Evolutionary conservation across 2,329 filamentous ascomycete genomes (phyloP), one percentile per base, ranked within the genome.

Genomic region (Claviceps maximensis): DNA sequence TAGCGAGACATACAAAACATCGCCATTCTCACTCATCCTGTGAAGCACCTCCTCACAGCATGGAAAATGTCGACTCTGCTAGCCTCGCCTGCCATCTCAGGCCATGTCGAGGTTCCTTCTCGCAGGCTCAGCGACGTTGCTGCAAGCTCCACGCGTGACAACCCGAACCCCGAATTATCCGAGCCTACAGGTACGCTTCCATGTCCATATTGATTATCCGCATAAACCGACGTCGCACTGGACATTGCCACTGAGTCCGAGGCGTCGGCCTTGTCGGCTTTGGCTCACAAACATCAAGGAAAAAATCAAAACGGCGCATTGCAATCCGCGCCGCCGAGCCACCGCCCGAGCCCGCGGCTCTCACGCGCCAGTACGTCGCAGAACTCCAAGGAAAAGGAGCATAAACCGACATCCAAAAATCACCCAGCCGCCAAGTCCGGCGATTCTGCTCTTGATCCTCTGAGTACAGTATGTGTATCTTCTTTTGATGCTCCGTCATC

Each of bases 281-380:
- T 29, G 15, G 46, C 53, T 54, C 27, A 54, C 50, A 41, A 36
- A 25, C 3, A 33, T 42, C 42, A 38, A 56, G 54, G 49, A 42
- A 51, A 46, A 49, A 51, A 52, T 29, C 45, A 49, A 6, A 50
- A 53, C 47, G 45, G 46, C 52, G 42, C 51, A 38, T 49, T 40
- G 29, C 56, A 55, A 17, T 41, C 54, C 15, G 54, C 54, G 27
- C 53, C 56, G 31, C 54, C 57, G 49, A 54, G 47, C 47, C 56
- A 55, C 33, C 53, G 56, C 8, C 55, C 59, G 31, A 59, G 57
- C n/a, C 47, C 60, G 52, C 61, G 63, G 52, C 50, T 63, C 25
- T 60, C 65, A 62, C 79, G 84, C 59, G 86, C 83, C 52, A 84
- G 81, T 61, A 84, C 82, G 61, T 82, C 81, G 47, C 66, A 67